Evolutionary conservation across 176 grass and related monocot species (phyloP), one percentile per base, ranked within the genome.

Genomic region (Triticum monococcum): DNA sequence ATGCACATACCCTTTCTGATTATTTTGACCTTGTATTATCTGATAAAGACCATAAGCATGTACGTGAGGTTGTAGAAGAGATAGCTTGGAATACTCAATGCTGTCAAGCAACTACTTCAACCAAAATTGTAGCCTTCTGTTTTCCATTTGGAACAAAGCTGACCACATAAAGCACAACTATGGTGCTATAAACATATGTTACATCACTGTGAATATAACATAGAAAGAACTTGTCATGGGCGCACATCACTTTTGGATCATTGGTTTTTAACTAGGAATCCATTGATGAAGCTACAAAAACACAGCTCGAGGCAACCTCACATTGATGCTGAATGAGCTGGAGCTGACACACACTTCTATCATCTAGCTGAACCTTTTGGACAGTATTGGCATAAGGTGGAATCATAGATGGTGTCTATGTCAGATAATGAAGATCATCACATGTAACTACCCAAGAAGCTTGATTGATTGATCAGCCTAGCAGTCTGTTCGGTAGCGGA

Each of bases 161-260:
- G 73, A 77, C 26, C n/a, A 25, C 30, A 85, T 77, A 77, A 77
- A 85, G 35, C 72, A 65, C 28, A 24, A 8, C 57, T 38, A 76
- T 25, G 36, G 69, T 8, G 50, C 46, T 72, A 68, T 82, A 46
- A 25, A 46, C 37, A 45, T 32, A 30, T 61, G 52, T 16, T 83
- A 62, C 10, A 75, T 64, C 43, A 63, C 10, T 84, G 18, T 33
- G 7, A 75, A 75, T 77, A 35, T 79, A 78, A 31, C 30, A 69
- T 25, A 67, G 67, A 57, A 66, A 79, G 0, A 11, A 86, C 16
- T 79, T 70, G 45, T 16, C 74, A 77, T 33, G 25, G 74, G 74
- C 43, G 50, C 35, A 61, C 17, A 0, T 4, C 33, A 79, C n/a
- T 41, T 79, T 69, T 79, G 22, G 41, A 64, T 43, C 64, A 57